Percentiles rank a stretch among this genome's conserved stretches.
phyloP scores from a whole-genome alignment of 1,139 yeast species.

The Yamadazyma buinensis region DNA sequence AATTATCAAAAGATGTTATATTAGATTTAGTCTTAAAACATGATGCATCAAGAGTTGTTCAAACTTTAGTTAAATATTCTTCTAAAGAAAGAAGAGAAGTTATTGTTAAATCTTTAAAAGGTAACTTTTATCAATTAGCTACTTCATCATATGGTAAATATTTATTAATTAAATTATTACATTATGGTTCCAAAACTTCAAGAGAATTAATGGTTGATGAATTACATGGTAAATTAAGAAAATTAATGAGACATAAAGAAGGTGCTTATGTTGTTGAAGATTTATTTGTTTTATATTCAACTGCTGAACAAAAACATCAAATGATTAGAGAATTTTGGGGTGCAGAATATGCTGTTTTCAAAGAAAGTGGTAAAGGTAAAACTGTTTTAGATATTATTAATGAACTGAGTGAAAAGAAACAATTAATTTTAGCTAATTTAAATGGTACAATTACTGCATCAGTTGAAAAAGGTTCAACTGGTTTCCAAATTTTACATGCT shows the following conservation, averaged over 20 bases:
- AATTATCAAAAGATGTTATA: conserved; percentile 67
- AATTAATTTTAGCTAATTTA: conserved; percentile 70
- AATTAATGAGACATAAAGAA: conserved; percentile 93
- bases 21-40: conserved; percentile 89
- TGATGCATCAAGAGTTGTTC: conserved; percentile 95
- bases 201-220: conserved; percentile 75
- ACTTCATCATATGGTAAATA: conserved; percentile 94
- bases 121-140: conserved; percentile 76
- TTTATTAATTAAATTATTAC: conserved; percentile 80
- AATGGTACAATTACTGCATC: conserved; percentile 84
- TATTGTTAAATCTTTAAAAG: conserved; percentile 68
- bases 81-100: conserved; percentile 74
- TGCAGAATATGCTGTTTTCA: conserved; percentile 89
- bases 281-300: conserved; percentile 79
- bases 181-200: conserved; percentile 83
- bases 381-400: conserved; percentile 62
- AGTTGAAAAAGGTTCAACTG: conserved; percentile 92
- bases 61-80: conserved; percentile 85
- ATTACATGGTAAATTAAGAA: conserved; percentile 85
- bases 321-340: conserved; percentile 98
- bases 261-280: conserved; percentile 99
- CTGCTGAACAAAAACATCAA: conserved; percentile 79
- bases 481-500: conserved; percentile 93
- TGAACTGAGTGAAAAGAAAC: conserved; percentile 80
- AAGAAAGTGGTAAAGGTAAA: conserved; percentile 65